Evolutionary conservation across 345 rosid genomes (phyloP).

Genomic region (Gossypium stocksii): DNA sequence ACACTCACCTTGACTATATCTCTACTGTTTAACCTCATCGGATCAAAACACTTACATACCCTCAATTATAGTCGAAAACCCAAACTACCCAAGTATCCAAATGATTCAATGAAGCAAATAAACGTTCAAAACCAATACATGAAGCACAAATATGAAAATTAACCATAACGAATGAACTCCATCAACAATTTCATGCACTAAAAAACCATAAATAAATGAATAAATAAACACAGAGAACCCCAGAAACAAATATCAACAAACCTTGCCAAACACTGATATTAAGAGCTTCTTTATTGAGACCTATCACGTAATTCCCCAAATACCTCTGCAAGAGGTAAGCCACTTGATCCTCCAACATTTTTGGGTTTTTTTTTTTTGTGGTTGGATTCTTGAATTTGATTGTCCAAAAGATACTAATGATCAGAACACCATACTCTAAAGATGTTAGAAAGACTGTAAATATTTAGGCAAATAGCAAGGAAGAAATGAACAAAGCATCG

Average conservation of each 20-base stretch:
- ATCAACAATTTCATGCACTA: not conserved
- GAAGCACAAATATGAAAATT: not conserved
- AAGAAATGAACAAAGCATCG: not conserved
- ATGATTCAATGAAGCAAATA: not conserved
- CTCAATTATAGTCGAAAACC: not conserved
- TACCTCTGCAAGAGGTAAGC: slow-evolving; percentile 78
- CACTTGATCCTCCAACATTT: slow-evolving; percentile 98
- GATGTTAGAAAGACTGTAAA: slow-evolving; percentile 7
- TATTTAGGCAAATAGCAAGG: not conserved
- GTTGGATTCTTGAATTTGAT: slow-evolving; percentile 6
- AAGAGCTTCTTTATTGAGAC: slow-evolving; percentile 89
- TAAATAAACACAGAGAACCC: not conserved
- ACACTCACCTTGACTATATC: not conserved
- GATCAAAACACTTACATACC: not conserved
- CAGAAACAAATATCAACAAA: slow-evolving; percentile 13
- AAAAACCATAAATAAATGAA: not conserved
- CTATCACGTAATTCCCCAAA: slow-evolving; percentile 83
- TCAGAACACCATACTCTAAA: not conserved
- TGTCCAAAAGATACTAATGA: not conserved
- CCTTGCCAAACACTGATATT: slow-evolving; percentile 98
- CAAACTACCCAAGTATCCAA: not conserved
- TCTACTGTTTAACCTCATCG: not conserved
- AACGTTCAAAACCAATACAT: not conserved
- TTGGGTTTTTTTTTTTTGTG: not conserved
- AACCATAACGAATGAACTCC: not conserved